Evolutionary conservation across 768 basidiomycete genomes (phyloP).

Genomic region (Serendipita indica): DNA sequence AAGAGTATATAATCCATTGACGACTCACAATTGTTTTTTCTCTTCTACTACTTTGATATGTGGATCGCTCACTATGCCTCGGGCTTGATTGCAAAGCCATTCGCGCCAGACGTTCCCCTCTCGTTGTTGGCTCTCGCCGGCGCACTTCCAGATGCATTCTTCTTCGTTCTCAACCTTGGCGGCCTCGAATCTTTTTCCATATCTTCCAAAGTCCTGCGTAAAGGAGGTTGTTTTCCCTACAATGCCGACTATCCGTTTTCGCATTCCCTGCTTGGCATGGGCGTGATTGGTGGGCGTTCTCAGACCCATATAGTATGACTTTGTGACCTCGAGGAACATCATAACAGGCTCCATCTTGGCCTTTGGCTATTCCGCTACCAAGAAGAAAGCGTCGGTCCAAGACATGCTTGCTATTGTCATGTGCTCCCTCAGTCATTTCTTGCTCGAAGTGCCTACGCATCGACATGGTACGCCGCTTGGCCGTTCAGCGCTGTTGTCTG

Average conservation of each 20-base stretch:
- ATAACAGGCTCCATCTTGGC: no score
- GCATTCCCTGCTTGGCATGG: conserved; percentile 21
- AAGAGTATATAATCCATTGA: no score
- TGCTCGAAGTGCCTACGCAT: conserved; percentile 22
- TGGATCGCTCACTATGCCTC: conserved; percentile 13
- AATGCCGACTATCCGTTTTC: conserved; percentile 23
- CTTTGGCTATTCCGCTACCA: conserved; percentile 17
- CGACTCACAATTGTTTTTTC: neutral
- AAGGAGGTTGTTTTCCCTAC: conserved; percentile 23
- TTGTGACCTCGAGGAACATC: no score
- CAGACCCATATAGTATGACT: no score
- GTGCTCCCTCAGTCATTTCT: conserved; percentile 19
- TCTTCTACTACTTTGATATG: conserved; percentile 9
- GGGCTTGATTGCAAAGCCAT: neutral
- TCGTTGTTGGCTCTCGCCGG: conserved; percentile 20
- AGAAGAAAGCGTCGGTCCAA: conserved; percentile 14
- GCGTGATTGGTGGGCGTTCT: conserved; percentile 9
- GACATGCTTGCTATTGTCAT: conserved; percentile 18
- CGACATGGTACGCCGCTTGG: conserved; percentile 16
- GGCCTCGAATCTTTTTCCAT: conserved; percentile 21
- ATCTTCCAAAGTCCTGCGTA: conserved; percentile 14
- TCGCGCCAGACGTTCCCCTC: conserved; percentile 19
- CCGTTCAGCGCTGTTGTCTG: no score
- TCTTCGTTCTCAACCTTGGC: conserved; percentile 21
- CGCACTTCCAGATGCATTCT: conserved; percentile 19